Percentiles rank a stretch among this genome's conserved stretches.
Evolutionary conservation across 805 yeast genomes (phyloP).

Genomic region (Lipomyces mesembrius): DNA sequence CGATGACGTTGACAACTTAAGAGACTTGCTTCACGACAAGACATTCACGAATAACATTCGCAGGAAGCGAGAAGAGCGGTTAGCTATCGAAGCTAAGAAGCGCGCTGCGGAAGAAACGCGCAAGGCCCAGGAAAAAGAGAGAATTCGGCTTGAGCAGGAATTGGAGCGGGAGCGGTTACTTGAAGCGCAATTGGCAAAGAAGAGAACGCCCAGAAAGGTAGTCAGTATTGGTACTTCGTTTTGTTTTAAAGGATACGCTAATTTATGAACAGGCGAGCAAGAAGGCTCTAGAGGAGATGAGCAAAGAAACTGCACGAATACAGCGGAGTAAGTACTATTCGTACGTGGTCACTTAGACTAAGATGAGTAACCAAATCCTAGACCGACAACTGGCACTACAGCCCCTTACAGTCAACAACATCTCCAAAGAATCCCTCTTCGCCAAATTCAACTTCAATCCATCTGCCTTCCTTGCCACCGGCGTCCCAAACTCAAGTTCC

Average conservation of each 20-base stretch:
- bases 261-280: conserved; percentile 22
- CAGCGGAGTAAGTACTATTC: conserved; percentile 23
- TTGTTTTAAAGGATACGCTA: background rate
- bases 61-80: conserved; percentile 8
- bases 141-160: conserved; percentile 15
- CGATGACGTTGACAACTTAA: background rate
- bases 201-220: conserved; percentile 14
- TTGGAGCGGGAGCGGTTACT: conserved; percentile 5
- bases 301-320: conserved; percentile 32
- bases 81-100: background rate
- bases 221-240: background rate
- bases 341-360: background rate
- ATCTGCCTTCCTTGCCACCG: background rate
- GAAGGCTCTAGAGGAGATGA: conserved; percentile 36
- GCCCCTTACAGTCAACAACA: conserved; percentile 24
- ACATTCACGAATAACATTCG: background rate
- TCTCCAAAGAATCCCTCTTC: conserved; percentile 23
- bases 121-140: conserved; percentile 7
- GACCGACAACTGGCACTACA: conserved; percentile 27
- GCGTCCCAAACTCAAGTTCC: conserved; percentile 1
- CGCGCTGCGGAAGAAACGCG: conserved; percentile 15
- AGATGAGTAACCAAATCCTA: background rate
- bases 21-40: conserved; percentile 9
- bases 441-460: conserved; percentile 25
- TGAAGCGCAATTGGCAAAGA: conserved; percentile 1